Evolutionary conservation across 805 yeast genomes (phyloP), one percentile per base, ranked within the genome.

Genomic region (Sungouiozyma intestinalis): DNA sequence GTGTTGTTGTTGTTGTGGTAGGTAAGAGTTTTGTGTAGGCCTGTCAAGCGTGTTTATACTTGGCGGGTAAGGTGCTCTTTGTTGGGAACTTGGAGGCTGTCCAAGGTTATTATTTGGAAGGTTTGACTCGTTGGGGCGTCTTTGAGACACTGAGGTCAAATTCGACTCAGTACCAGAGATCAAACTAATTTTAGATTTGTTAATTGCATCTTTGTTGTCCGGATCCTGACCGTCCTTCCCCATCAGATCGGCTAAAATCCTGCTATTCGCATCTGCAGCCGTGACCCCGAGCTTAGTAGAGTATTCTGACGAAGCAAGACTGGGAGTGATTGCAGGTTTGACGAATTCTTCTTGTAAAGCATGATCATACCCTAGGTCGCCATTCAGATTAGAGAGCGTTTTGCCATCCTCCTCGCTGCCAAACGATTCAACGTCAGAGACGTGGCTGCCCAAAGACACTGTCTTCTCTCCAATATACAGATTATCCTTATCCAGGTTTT

Each of bases 111-210:
- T 16, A 29, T 39, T 19, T 29, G 21, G 36, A 15, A 4, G 21
- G 19, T 40, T 37, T 19, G 66, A 62, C 15, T 82, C 84, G 52
- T 82, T 82, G 14, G 77, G 70, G 20, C 79, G 87, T 56, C 90
- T 68, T 60, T 82, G 90, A 6, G 88, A 80, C 2, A 83, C 84
- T 40, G 86, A 78, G 1, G 92, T 82, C 60, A 83, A 80, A 53
- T 79, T 81, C 1, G 90, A 81, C 38, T 69, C 76, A 6, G 24
- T 31, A 34, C 36, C 35, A 15, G 35, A 16, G n/a, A 24, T 29
- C 31, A 32, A 16, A n/a, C n/a, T 45, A 44, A 32, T 48, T 49
- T 15, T 38, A 39, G 27, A 44, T 50, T 35, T 46, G 40, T 2
- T 40, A 38, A 21, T n/a, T n/a, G n/a, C n/a, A n/a, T n/a, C n/a